Conservation (phyloP, 345 rosid genomes). For the Sapria himalayana region DNA sequence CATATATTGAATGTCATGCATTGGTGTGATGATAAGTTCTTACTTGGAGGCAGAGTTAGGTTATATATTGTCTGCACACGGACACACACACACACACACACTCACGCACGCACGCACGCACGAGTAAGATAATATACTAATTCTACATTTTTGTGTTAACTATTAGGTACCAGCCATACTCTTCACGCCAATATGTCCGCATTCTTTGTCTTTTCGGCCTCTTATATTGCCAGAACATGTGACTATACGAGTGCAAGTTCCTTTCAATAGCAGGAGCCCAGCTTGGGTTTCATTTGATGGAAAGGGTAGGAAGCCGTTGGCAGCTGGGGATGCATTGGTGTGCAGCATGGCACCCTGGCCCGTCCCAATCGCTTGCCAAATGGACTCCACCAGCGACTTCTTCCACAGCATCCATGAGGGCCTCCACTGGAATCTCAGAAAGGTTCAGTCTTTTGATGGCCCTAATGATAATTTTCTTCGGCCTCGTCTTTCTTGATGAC, state of each 20-base stretch:
- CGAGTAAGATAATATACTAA: no score
- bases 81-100: no score
- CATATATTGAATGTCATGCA: no score
- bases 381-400: conserved; percentile 72
- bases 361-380: conserved; percentile 80
- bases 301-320: conserved; percentile 62
- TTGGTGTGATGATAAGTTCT: no score
- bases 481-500: not conserved
- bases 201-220: conserved; percentile 91
- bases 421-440: conserved; percentile 89
- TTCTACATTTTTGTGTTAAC: no score
- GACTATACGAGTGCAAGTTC: conserved; percentile 68
- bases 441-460: conserved; percentile 68
- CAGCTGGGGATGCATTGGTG: conserved; percentile 79
- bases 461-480: conserved; percentile 19
- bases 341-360: conserved; percentile 99
- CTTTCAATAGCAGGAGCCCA: conserved; percentile 73
- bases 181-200: conserved; percentile 96
- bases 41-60: no score
- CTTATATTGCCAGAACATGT: conserved; percentile 88
- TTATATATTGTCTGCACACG: no score
- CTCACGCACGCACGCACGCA: no score
- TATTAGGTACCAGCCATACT: conserved; percentile 88
- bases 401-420: conserved; percentile 85
- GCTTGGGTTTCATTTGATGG: conserved; percentile 98